Base-by-base conservation (phyloP, 352 stramenopile species). In the Phytophthora aleatoria region DNA sequence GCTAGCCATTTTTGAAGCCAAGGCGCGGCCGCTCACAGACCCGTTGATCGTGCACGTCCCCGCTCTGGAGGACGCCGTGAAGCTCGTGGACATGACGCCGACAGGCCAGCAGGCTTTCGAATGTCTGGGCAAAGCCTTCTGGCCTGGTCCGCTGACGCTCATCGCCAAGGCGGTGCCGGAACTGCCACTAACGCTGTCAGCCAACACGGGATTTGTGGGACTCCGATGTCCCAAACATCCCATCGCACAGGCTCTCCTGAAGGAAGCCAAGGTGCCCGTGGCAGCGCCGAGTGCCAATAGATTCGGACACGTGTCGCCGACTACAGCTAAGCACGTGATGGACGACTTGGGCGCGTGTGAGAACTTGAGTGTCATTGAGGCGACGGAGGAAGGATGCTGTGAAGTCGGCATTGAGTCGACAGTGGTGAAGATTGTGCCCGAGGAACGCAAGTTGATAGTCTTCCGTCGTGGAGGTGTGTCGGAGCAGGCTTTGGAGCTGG, bases 261-360 rank as follows among this genome's bases (percentile, higher is more conserved):
- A 75, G 26, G 82, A 76, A 33, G 91, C 94, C 4, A 65, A 90
- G 26, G 86, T 99, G 31, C 98, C 98, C 0, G 95, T 99, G 16
- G 97, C 97, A 5, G 98, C 97, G 26, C 98, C 98, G 1, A 98
- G 90, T 73, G 98, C 98, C 9, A 99, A 99, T 71, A 91, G 97
- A 54, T 99, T 99, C 75, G 97, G 97, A 11, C 97, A 99, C 65
- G 97, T 99, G 36, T 98, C 91, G 35, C 97, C 98, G 4, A 99
- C 98, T 8, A 84, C 80, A 7, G 96, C 97, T 4, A 65, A 89
- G 47, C 97, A 99, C 73, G 98, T 99, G 2, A 90, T 99, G 76
- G 89, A 98, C 76, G 98, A 99, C 74, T 79, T 99, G 33, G 89
- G 92, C 4, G 67, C 77, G 26, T 97, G 96, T 71, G 69, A 82